Evolutionary conservation across 495 filamentous ascomycete genomes (phyloP), one percentile per base, ranked within the genome.

Genomic region (Pyrenula massariospora): DNA sequence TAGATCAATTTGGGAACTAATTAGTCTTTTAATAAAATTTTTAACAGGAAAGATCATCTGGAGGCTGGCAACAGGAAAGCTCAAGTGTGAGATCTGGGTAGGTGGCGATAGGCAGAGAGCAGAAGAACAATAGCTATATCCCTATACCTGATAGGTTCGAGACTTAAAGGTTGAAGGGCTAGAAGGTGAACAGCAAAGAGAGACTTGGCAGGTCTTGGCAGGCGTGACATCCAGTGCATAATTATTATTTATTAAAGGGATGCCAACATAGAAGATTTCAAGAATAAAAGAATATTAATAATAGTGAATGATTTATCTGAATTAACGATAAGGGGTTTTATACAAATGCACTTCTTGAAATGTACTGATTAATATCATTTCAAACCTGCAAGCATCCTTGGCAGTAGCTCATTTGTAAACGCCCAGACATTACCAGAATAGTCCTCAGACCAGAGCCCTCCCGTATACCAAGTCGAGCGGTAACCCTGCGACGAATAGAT

Each of bases 401-500:
- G 65, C 12, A 69, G 49, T 12, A 66, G 57, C 48, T 56, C 57
- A 31, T 67, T 62, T 54, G 65, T 62, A 62, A 71, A 78, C 24
- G 70, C 56, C 71, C 73, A 75, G 20, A 76, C 48, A 24, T 67
- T 58, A 1, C 66, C 59, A 55, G 70, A 66, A 56, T 73, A 72
- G 52, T 77, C 69, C 20, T 63, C 66, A 2, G 62, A 62, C 53
- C 69, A 73, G 11, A 70, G 65, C 24, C 65, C 66, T 19, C 72
- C 71, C 1, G 72, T 73, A 58, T 69, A 77, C 65, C 68, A 75
- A 12, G 72, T 75, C 15, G 58, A 63, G 22, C 65, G 61, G 42
- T 65, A 57, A 22, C 70, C 73, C 59, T 77, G 73, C 3, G 75
- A 59, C 8, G 60, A 63, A 31, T 73, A 66, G 21, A 74, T 50